phyloP scores from a whole-genome alignment of 2,329 filamentous ascomycete species.

The Teratosphaeria gauchensis region DNA sequence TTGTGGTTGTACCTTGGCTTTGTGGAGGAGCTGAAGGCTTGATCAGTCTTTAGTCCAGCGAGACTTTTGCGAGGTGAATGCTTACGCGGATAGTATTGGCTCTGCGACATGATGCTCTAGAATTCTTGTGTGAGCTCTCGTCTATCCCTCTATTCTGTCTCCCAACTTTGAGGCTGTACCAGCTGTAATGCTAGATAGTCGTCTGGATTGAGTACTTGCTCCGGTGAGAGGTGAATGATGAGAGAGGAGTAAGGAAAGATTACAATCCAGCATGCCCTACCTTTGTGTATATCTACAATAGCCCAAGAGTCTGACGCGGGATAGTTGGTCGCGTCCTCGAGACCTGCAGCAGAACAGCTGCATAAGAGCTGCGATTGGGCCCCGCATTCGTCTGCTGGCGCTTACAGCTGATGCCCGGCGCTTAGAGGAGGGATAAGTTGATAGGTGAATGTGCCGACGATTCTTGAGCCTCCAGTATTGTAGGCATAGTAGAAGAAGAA shows the following conservation, averaged over 20 bases:
- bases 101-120: slow-evolving; percentile 10
- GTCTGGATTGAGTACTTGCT: not conserved
- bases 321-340: slow-evolving; percentile 2
- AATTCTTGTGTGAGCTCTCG: too few species aligned
- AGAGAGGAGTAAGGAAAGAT: not conserved
- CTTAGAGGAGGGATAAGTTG: not conserved
- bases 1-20: slow-evolving; percentile 6
- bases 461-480: too few species aligned
- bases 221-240: not conserved
- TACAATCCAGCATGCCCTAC: not conserved
- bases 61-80: not conserved
- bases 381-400: slow-evolving; percentile 1
- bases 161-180: not conserved
- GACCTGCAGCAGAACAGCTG: slow-evolving; percentile 1
- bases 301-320: not conserved
- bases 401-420: not conserved
- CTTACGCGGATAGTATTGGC: slow-evolving; percentile 25
- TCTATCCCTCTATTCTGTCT: too few species aligned
- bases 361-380: slow-evolving; percentile 5
- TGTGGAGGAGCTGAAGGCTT: slow-evolving; percentile 11
- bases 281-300: not conserved
- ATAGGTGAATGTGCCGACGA: not conserved
- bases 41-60: not conserved
- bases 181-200: not conserved
- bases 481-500: too few species aligned